Base-by-base conservation (phyloP, 1,284 basidiomycete genomes). In the Blastosporella zonata region DNA sequence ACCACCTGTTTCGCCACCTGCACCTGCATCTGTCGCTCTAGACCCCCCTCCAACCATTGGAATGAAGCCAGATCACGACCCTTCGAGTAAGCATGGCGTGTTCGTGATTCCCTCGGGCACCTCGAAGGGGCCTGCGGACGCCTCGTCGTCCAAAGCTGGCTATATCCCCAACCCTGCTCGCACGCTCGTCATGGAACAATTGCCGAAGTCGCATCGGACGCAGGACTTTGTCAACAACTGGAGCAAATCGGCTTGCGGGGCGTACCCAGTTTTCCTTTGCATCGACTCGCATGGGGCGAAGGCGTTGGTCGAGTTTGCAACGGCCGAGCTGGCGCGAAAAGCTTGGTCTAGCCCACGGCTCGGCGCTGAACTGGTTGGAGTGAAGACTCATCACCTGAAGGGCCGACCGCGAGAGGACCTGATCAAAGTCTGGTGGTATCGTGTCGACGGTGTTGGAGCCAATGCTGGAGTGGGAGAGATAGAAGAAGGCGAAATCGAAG, bases 391-490 rank as follows among this genome's bases (percentile, higher is more conserved):
- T 50, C 63, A 66, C 37, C 38, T 72, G 34, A 71, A 73, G 35
- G 74, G 73, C 8, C 71, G 67, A 40, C 70, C 74, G 0, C 70
- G 78, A 21, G 71, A 71, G 21, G 73, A 74, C 50, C 57, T 68
- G 47, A 75, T 84, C 43, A 68, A 75, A 28, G 78, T 75, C 12
- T 83, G 74, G 69, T 81, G 81, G 77, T 83, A 79, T 59, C 65
- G 66, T 46, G 62, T 67, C 37, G 57, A 67, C 37, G 64, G 63
- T 15, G 55, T 67, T 12, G 62, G 67, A 49, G 68, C 66, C 44
- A 57, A 61, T 34, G 59, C 61, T 8, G 69, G 71, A 12, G 70
- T 72, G n/a, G 68, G 70, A 15, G 72, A 74, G 51, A 69, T 72
- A 15, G 69, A 70, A 53, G 70, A 73, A 54, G 64, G 60, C 6